Base-by-base conservation (phyloP, 768 basidiomycete species). In the Suillus tomentosus region DNA sequence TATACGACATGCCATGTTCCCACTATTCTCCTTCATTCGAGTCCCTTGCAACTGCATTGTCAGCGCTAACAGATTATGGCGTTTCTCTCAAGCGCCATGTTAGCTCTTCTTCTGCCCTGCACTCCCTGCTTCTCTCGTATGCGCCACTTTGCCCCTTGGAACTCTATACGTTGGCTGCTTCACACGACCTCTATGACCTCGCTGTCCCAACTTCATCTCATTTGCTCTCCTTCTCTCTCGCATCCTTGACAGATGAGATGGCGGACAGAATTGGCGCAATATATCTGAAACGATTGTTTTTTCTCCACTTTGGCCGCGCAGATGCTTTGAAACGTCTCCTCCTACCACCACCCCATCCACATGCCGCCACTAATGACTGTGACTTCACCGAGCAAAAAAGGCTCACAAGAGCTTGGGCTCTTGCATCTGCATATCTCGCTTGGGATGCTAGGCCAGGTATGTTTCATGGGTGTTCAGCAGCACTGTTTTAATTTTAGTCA, bases 371-470 rank as follows among this genome's bases (percentile, higher is more conserved):
- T 0, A 69, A 80, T 5, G 72, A 74, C 24, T 94, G 92, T 68
- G 90, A 91, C 73, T 88, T 89, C 70, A 75, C 81, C 0, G 88
- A 91, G 70, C 91, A 93, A 77, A 92, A 92, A 78, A 90, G 85
- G 71, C 70, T 94, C 43, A 89, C 89, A 13, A 78, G 91, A 53
- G 91, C 91, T 6, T 94, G 91, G 91, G 90, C 91, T 15, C 77
- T 94, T 39, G 91, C 92, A 27, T 86, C 88, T 2, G 91, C 91
- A 13, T 92, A 92, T 76, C 83, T 94, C 8, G 89, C 89, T 11
- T 93, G 91, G 91, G 91, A 92, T 74, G 89, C 89, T 42, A 80
- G 90, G 62, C 89, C 91, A 68, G 91, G 90, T 92, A 70, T 64
- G 82, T 60, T 4, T 22, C 13, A 56, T 55, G 19, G 45, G 10